Evolutionary conservation across 495 filamentous ascomycete species (phyloP).

Genomic region (Penicillium coprophilum): DNA sequence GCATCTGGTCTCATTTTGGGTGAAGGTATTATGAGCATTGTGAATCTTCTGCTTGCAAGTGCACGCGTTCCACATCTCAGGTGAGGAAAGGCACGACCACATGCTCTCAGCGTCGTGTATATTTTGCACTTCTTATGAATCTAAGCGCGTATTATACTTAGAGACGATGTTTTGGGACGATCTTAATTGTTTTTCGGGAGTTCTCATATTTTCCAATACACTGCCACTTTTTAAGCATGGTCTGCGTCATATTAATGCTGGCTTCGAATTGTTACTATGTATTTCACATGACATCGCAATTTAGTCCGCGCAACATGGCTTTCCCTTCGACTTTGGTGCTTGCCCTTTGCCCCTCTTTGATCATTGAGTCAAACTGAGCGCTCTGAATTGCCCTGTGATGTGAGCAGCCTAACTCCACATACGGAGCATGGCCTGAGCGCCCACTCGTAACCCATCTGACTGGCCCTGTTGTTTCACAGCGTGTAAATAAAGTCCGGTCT

Average conservation of each 20-base stretch:
- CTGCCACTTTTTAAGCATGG: neutral
- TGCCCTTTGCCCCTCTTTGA: too few species aligned
- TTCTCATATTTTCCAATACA: too few species aligned
- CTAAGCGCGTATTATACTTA: neutral
- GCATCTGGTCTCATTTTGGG: constrained; percentile 85
- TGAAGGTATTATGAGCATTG: constrained; percentile 90
- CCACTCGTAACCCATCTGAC: too few species aligned
- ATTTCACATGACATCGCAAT: too few species aligned
- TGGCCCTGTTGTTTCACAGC: too few species aligned
- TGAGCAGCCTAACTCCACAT: too few species aligned
- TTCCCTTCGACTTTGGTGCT: too few species aligned
- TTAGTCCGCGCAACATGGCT: too few species aligned
- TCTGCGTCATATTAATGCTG: neutral
- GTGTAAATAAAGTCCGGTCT: constrained; percentile 81
- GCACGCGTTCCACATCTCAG: constrained; percentile 73
- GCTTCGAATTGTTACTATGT: neutral
- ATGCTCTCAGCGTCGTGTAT: neutral
- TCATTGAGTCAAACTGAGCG: too few species aligned
- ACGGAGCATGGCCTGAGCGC: too few species aligned
- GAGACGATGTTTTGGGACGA: neutral
- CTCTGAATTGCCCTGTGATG: too few species aligned
- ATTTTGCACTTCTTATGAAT: neutral
- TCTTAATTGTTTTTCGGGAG: neutral
- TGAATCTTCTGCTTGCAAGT: constrained; percentile 83
- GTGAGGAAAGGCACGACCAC: neutral